A percentile compares a stretch with the other conserved stretches of the same genome.
Conservation (phyloP, 495 filamentous ascomycete genomes). For the Xylaria cubensis region DNA sequence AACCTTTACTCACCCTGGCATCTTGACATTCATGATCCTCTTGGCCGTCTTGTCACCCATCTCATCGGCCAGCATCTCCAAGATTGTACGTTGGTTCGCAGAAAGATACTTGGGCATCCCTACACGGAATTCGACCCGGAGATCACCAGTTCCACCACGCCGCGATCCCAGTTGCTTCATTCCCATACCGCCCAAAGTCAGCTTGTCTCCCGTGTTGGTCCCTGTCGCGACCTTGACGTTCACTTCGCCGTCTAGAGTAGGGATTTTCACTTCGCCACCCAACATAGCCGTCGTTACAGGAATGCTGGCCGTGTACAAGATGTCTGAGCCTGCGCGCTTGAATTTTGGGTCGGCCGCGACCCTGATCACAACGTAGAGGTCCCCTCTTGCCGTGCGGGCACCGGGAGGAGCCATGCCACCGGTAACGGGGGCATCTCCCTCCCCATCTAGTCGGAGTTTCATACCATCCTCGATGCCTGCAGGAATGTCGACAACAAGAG, state of each 20-base stretch:
- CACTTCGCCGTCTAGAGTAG: constrained; percentile 88
- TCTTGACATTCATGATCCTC: constrained; percentile 75
- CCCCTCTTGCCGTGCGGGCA: constrained; percentile 69
- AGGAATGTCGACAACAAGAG: constrained; percentile 86
- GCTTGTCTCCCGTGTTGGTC: constrained; percentile 89
- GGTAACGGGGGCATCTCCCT: constrained; percentile 84
- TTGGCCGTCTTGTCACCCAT: constrained; percentile 90
- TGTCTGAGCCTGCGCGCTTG: constrained; percentile 81
- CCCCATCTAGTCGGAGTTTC: constrained; percentile 78
- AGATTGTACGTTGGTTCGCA: constrained; percentile 83
- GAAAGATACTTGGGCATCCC: constrained; percentile 92
- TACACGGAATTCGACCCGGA: constrained; percentile 94
- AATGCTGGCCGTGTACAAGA: constrained; percentile 89
- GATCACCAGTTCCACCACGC: constrained; percentile 70
- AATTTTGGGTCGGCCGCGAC: constrained; percentile 88
- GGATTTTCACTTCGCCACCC: constrained; percentile 86
- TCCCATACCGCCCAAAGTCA: constrained; percentile 85
- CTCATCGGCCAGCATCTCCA: constrained; percentile 96
- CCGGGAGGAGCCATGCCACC: constrained; percentile 66
- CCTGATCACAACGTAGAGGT: constrained; percentile 85
- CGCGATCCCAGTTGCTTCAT: constrained; percentile 78
- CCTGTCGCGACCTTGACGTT: constrained; percentile 88
- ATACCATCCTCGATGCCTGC: constrained; percentile 96
- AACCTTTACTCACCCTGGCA: constrained; percentile 40
- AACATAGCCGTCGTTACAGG: constrained; percentile 92